These are phyloP conservation scores for Aspergillus hortae DNA, from an alignment of 2,329 filamentous ascomycete species.

Conservation along the genomic window DNA sequence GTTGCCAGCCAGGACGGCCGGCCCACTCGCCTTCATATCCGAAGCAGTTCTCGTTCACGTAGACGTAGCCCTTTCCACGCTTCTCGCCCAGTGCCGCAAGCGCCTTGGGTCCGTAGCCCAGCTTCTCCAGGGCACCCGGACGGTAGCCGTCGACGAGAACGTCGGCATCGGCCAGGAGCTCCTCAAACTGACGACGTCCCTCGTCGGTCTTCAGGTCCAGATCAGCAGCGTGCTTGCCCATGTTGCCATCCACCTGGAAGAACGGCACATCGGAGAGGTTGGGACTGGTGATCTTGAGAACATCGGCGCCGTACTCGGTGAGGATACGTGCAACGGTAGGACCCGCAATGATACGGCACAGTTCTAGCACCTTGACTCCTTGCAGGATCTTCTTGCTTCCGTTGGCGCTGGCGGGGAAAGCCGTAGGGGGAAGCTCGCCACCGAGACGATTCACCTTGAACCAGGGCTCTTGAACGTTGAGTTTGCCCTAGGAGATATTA, in stretches of 20 bases:
- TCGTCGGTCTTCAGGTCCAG: conserved; percentile 57
- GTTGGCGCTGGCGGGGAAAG: conserved; percentile 28
- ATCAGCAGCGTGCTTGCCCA: conserved; percentile 65
- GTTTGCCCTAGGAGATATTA: conserved; percentile 21
- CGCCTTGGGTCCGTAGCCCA: conserved; percentile 60
- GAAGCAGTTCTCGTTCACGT: conserved; percentile 69
- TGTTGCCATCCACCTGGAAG: conserved; percentile 70
- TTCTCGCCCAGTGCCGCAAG: conserved; percentile 52
- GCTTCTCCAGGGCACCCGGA: conserved; percentile 59
- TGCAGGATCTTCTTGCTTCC: conserved; percentile 32
- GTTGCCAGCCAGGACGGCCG: conserved; percentile 64
- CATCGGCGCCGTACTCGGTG: conserved; percentile 68
- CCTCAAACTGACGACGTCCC: conserved; percentile 57
- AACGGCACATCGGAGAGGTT: conserved; percentile 67
- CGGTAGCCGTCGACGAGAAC: conserved; percentile 68
- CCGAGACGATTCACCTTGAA: conserved; percentile 32
- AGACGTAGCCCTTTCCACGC: conserved; percentile 61
- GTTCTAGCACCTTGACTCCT: conserved; percentile 69
- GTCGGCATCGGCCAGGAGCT: conserved; percentile 60
- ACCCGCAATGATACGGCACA: conserved; percentile 71
- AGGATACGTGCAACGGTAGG: conserved; percentile 67
- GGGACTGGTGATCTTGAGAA: conserved; percentile 67
- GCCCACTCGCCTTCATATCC: conserved; percentile 63
- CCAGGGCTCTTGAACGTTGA: conserved; percentile 33
- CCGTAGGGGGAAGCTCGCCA: conserved; percentile 25